A percentile compares a stretch with the other conserved stretches of the same genome.
These are phyloP conservation scores for Eimeria brunetti DNA, from an alignment of 169 alveolate genomes.

Conservation along the genomic window DNA sequence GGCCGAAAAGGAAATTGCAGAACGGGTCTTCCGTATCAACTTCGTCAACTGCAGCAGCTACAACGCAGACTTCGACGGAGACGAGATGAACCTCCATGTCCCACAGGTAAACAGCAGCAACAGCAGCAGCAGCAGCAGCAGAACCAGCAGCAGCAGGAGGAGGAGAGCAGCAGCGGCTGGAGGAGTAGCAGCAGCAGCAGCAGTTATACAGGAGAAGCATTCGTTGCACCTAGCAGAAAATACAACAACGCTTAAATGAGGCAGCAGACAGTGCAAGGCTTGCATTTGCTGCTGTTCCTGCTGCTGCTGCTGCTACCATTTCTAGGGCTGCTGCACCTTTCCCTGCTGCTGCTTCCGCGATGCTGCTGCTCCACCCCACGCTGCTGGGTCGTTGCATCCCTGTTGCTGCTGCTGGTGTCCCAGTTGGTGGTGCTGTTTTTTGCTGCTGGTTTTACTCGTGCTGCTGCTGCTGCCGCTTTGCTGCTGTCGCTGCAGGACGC, in stretches of 20 bases:
- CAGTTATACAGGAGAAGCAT: neutral
- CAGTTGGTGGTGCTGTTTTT: no score
- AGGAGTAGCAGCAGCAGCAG: neutral
- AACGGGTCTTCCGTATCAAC: conserved; percentile 84
- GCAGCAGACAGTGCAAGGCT: neutral
- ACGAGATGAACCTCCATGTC: conserved; percentile 99
- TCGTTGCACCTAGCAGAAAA: neutral
- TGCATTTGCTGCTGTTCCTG: neutral
- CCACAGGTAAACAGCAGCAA: conserved; percentile 87
- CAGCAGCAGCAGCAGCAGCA: neutral
- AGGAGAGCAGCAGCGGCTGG: neutral
- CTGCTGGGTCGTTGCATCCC: no score
- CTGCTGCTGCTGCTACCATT: neutral
- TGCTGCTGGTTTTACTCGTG: neutral
- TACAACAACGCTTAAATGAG: neutral
- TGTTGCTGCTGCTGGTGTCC: no score
- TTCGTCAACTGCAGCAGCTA: conserved; percentile 99
- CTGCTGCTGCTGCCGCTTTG: neutral
- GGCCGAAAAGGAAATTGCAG: neutral
- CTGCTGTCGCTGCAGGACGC: conserved; percentile 88
- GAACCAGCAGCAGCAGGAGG: neutral
- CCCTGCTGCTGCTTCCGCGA: no score
- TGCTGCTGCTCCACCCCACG: no score
- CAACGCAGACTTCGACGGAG: conserved; percentile 99
- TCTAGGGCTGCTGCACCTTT: no score